Evolutionary conservation across 208 protist genomes (phyloP), one percentile per base, ranked within the genome.

Genomic region (Eutreptiella sp.): DNA sequence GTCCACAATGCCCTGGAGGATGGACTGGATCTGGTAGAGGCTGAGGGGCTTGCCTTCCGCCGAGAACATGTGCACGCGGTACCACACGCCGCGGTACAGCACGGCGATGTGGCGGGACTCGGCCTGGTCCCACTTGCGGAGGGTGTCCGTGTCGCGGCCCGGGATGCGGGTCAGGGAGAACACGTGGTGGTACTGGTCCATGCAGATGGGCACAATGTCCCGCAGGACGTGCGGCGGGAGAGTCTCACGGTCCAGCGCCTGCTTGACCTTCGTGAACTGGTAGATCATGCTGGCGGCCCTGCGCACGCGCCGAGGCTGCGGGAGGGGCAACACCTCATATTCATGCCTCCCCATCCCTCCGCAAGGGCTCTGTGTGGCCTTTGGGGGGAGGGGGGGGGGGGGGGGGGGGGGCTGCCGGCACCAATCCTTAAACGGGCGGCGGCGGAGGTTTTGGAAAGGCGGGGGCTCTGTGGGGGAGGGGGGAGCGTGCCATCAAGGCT

Each of bases 101-200:
- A 93, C 80, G 39, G 82, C 72, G 52, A 88, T 64, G 75, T 91
- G 78, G 24, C 38, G 34, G 28, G 58, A 70, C 50, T 86, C 84
- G 11, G 60, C 34, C 29, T 58, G 63, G 28, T 73, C 72, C 42
- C 70, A 66, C 46, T 81, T 74, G 58, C 75, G 66, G 23, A 88
- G 55, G 3, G 66, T 46, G 68, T 90, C 85, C 31, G 77, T 53
- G 53, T 89, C 82, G 23, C 75, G 73, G 2, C 85, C 83, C 11
- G 88, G 88, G 38, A 92, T 63, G 67, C 88, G 81, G 7, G 73
- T 84, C 21, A 78, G 85, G 72, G 75, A 75, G 72, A 92, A 92
- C 14, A 79, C 78, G 35, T 79, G 66, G 43, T 63, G 57, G 67
- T 88, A 88, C 66, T 92, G 85, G 24, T 73, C 33, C 85, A 92